Evolutionary conservation across 2,329 filamentous ascomycete species (phyloP).

Genomic region (Claviceps purpurea): DNA sequence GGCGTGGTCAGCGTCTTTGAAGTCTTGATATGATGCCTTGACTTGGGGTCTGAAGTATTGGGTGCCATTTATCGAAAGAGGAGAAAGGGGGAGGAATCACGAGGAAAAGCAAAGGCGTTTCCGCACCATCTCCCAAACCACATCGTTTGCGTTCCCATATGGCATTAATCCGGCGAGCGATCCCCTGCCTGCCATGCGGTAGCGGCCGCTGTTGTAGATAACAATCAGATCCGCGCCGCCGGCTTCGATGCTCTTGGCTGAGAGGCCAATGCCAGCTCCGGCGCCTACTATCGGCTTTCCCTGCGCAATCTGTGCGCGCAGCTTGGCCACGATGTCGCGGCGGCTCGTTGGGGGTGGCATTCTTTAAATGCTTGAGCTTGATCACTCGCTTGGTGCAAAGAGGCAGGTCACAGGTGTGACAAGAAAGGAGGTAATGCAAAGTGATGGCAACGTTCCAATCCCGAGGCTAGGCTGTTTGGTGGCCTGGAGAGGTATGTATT

Average conservation of each 20-base stretch:
- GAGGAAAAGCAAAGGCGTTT: background rate
- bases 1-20: too few relatives aligned
- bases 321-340: constrained; percentile 38
- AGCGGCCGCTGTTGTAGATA: constrained; percentile 59
- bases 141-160: constrained; percentile 56
- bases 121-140: constrained; percentile 53
- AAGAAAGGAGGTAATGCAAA: background rate
- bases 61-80: background rate
- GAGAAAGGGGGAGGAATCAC: too few relatives aligned
- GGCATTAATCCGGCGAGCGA: constrained; percentile 59
- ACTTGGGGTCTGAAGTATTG: background rate
- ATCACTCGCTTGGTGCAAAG: background rate
- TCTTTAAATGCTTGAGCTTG: background rate
- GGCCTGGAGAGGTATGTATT: too few relatives aligned
- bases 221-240: constrained; percentile 58
- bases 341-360: constrained; percentile 47
- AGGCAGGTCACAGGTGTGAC: background rate
- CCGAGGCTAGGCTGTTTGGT: too few relatives aligned
- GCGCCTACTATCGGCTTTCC: constrained; percentile 53
- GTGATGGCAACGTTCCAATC: too few relatives aligned
- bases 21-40: too few relatives aligned
- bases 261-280: constrained; percentile 56
- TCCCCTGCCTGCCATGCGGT: constrained; percentile 59
- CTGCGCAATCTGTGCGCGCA: constrained; percentile 39
- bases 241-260: constrained; percentile 56